Base-by-base conservation (phyloP, 176 grass and related monocot genomes). In the Phoenix dactylifera region DNA sequence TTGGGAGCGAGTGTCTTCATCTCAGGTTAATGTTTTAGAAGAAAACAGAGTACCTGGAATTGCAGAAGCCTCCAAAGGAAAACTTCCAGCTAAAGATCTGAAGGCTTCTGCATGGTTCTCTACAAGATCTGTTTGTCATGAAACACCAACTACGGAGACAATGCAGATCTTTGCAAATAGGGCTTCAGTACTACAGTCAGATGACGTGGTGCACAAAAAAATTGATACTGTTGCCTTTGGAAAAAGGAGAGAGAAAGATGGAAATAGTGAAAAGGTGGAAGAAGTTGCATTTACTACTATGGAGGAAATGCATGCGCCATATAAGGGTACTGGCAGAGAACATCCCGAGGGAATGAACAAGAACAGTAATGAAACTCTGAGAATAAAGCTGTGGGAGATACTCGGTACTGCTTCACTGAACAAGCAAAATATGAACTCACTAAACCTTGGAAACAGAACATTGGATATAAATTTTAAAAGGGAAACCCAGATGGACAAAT, bases 361-460 rank as follows among this genome's bases (percentile, higher is more conserved):
- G 50, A 58, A 61, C 22, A 81, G 79, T 9, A 85, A 62, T 29
- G 79, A 82, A 35, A 35, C 70, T 15, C 83, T 92, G 65, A 85
- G 73, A 67, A 82, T 81, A 79, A 91, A 87, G 73, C 26, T 98
- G 7, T 83, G 79, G 87, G 87, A 88, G 70, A 98, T 98, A 72
- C 93, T 98, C 80, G 84, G 78, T 67, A 54, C 59, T 64, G n/a
- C 72, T 75, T 80, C 84, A 69, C 78, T 91, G 68, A 89, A 71
- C 69, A 87, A 87, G 73, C 83, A 87, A 53, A 79, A 64, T 22
- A 58, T 70, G 59, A 55, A 72, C 54, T 77, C 70, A 64, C 62
- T 74, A 57, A 18, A 17, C 50, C 18, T 23, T 60, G 44, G 24
- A 60, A 39, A 71, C 22, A 60, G 6, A 60, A 3, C 44, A 60